Evolutionary conservation across 2,329 filamentous ascomycete genomes (phyloP).

Genomic region (Cylindrodendrum hubeiense): DNA sequence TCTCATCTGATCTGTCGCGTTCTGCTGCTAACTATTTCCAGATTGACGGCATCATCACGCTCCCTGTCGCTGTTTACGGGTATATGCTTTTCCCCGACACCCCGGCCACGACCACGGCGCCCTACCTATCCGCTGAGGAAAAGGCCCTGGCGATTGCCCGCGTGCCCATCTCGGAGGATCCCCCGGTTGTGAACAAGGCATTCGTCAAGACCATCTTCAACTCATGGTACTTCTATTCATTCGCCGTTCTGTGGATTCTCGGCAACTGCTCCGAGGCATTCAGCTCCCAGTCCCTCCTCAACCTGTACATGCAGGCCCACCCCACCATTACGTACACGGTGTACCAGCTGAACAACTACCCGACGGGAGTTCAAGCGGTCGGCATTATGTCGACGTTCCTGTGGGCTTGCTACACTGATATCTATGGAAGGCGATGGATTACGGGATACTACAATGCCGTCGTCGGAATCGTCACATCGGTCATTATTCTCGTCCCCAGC

Average conservation of each 20-base stretch:
- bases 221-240: constrained; percentile 39
- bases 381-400: constrained; percentile 24
- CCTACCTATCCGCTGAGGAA: constrained; percentile 49
- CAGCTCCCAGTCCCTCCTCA: constrained; percentile 38
- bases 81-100: constrained; percentile 63
- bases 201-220: constrained; percentile 38
- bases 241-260: constrained; percentile 51
- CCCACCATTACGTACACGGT: constrained; percentile 18
- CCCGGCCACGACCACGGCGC: constrained; percentile 52
- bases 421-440: constrained; percentile 46
- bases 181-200: constrained; percentile 6
- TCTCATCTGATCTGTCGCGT: too few species aligned
- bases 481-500: constrained; percentile 21
- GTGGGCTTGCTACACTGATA: constrained; percentile 31
- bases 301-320: constrained; percentile 22
- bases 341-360: constrained; percentile 29
- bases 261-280: constrained; percentile 52
- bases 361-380: constrained; percentile 21
- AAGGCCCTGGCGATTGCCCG: constrained; percentile 24
- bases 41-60: constrained; percentile 64
- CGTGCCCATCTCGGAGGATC: constrained; percentile 12
- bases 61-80: constrained; percentile 65
- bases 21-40: not conserved
- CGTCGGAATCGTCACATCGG: constrained; percentile 11
- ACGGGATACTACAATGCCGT: constrained; percentile 28